Conservation (phyloP, 768 basidiomycete species). For the Coprinopsis sp. region DNA sequence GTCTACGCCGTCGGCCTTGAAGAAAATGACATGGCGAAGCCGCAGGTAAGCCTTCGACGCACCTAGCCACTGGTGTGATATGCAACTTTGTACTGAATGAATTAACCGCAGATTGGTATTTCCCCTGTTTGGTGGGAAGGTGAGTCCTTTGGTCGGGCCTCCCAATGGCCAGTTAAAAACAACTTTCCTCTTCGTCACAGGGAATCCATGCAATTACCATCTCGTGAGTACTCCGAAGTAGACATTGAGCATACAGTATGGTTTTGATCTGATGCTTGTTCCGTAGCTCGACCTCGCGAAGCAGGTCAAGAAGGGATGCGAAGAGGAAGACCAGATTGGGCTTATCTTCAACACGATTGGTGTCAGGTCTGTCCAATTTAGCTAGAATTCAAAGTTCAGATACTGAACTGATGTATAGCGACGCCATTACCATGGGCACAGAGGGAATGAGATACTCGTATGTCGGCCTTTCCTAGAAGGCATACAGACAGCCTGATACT, state of each 20-base stretch:
- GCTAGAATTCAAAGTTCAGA: background rate
- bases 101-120: constrained; percentile 64
- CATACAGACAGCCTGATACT: background rate
- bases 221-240: constrained; percentile 44
- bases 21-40: constrained; percentile 79
- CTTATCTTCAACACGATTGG: constrained; percentile 84
- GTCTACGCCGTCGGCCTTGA: constrained; percentile 77
- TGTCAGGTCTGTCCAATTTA: constrained; percentile 50
- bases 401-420: constrained; percentile 31
- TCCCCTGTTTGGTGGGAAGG: constrained; percentile 93
- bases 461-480: constrained; percentile 22
- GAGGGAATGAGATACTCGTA: constrained; percentile 89
- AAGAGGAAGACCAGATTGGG: constrained; percentile 75
- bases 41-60: constrained; percentile 50
- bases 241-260: background rate
- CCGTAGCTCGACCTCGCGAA: constrained; percentile 73
- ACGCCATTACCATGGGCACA: constrained; percentile 88
- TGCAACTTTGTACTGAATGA: constrained; percentile 7
- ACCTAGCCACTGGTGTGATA: background rate
- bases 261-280: too few species aligned
- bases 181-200: constrained; percentile 29
- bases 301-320: constrained; percentile 79
- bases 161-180: background rate
- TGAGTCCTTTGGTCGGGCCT: constrained; percentile 21
- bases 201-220: constrained; percentile 85